Evolutionary conservation across 441 rosid species (phyloP), one percentile per base, ranked within the genome.

Genomic region (Viola pubescens): DNA sequence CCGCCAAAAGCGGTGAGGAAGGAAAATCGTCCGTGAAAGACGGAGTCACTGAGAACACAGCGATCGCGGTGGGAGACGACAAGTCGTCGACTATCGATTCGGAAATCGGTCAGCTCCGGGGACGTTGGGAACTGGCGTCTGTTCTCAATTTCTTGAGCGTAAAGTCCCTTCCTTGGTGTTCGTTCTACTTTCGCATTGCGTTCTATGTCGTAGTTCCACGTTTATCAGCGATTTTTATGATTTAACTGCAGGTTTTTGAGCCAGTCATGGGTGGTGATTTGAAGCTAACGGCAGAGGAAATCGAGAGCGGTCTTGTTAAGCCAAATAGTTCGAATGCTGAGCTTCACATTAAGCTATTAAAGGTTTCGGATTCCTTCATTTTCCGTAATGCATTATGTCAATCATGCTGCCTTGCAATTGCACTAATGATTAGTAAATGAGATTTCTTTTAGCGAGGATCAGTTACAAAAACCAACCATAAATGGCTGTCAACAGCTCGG

Each of bases 41-140:
- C 70, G 6, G n/a, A 46, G 4, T 4, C 44, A 47, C 7, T 44
- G 54, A 50, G 12, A 7, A 51, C 26, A 19, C 58, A 0, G 65
- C 62, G 7, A 48, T 64, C 59, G 51, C 51, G 4, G 37, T 49
- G 54, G 81, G 73, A 60, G 79, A 75, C 63, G 77, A 71, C 44
- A 12, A 46, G n/a, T 4, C 11, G 49, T 49, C 74, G 1, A 62
- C 73, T 5, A 11, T 55, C 8, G 66, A 79, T 7, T 60, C 75
- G 37, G 80, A 78, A 56, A 82, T 84, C 43, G 69, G 70, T 26
- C 57, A 61, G 71, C 72, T 91, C 61, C 96, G 98, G 45, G 76
- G 78, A 51, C 79, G 84, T 50, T 91, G 98, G 98, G 96, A 91
- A 66, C 88, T 91, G 38, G 96, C 98, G 34, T 88, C 91, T 7